Evolutionary conservation across 805 yeast genomes (phyloP), one percentile per base, ranked within the genome.

Genomic region (Yarrowia deformans): DNA sequence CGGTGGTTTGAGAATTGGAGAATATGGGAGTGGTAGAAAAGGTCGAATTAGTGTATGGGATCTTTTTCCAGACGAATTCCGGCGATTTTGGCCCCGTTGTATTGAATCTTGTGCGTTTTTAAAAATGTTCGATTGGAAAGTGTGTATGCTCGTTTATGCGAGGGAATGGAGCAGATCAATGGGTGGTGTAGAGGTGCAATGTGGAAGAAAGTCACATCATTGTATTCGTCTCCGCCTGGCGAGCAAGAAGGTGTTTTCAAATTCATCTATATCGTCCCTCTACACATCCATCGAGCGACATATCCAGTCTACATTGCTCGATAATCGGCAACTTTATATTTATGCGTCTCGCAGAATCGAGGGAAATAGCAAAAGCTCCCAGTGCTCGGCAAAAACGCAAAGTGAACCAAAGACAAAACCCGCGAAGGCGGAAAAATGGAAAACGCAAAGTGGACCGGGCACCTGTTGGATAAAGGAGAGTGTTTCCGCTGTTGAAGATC

Each of bases 361-460:
- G 63, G 63, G 63, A 56, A 55, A 56, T 56, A 56, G 63, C 63
- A 56, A 56, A 56, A 56, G 63, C 37, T 29, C 34, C 54, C 1
- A 29, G 48, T 9, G 40, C 29, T 9, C 5, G 32, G n/a, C n/a
- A n/a, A 56, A 56, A 56, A 35, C 16, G n/a, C 29, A 56, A 56
- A 56, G 48, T 29, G 10, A n/a, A 16, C 29, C 9, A 16, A 40
- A 55, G 19, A 19, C 61, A 55, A 55, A 54, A 39, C 39, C 39
- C 37, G 58, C 18, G 45, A 39, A 34, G 60, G 60, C 58, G 58
- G 58, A 52, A 52, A 37, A 52, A 35, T 14, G 14, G 45, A 54
- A 54, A 54, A 54, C 60, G 60, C 39, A 54, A 54, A 54, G 45
- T 37, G 35, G 45, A 23, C 23, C 19, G 18, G 13, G 7, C 8